phyloP scores from a whole-genome alignment of 768 basidiomycete species.

The Termitomyces sp. region DNA sequence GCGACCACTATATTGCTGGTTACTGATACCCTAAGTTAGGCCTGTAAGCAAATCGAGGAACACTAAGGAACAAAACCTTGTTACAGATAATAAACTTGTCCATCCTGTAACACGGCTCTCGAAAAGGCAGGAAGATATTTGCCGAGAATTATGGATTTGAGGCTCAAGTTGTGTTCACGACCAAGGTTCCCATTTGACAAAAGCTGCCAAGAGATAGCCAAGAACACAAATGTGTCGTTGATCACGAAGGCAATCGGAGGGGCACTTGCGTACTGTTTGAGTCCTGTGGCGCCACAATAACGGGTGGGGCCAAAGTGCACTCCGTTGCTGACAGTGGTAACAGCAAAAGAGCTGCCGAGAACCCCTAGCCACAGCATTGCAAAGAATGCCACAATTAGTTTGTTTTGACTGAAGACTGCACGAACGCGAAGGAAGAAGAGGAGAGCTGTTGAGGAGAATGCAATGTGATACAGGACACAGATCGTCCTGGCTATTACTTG shows the following conservation, averaged over 20 bases:
- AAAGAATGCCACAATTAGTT: too few relatives aligned
- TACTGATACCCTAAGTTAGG: too few relatives aligned
- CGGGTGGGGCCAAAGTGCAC: constrained; percentile 26
- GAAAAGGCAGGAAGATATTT: too few relatives aligned
- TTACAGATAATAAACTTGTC: too few relatives aligned
- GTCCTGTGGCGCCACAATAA: constrained; percentile 24
- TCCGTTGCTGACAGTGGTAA: constrained; percentile 20
- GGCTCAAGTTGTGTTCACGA: constrained; percentile 4
- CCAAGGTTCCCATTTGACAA: constrained; percentile 5
- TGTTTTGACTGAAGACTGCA: too few relatives aligned
- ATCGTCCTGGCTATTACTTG: constrained; percentile 17
- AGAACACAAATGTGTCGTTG: constrained; percentile 31
- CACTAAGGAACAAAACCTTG: too few relatives aligned
- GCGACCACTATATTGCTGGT: too few relatives aligned
- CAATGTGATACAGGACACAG: constrained; percentile 19
- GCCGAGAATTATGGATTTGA: constrained; percentile 15
- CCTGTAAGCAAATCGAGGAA: too few relatives aligned
- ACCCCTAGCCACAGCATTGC: too few relatives aligned
- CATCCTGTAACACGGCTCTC: too few relatives aligned
- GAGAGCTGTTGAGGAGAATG: too few relatives aligned
- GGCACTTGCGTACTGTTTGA: constrained; percentile 21
- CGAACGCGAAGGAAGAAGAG: too few relatives aligned
- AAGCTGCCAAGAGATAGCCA: constrained; percentile 22
- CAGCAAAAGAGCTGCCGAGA: constrained; percentile 20
- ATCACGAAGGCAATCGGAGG: constrained; percentile 20